Percentiles rank a stretch among this genome's conserved stretches.
Evolutionary conservation across 345 rosid genomes (phyloP).

Genomic region (Tarenaya hassleriana): DNA sequence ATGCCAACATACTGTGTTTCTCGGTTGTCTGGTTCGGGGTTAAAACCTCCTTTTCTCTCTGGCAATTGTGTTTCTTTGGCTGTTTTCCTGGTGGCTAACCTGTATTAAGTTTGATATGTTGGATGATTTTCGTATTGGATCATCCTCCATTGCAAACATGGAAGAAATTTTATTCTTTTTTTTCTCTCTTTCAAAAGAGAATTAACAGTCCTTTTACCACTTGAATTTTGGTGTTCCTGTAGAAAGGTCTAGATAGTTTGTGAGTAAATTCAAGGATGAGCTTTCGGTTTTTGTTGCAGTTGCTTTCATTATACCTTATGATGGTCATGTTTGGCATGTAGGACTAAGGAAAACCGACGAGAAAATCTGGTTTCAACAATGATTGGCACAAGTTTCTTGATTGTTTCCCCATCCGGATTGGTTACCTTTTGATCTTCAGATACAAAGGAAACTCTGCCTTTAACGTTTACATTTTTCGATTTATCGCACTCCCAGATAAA

Average conservation of each 20-base stretch:
- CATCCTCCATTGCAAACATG: too few species aligned
- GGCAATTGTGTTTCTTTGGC: too few species aligned
- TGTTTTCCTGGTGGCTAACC: too few species aligned
- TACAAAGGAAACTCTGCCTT: constrained; percentile 78
- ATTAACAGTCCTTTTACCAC: background rate
- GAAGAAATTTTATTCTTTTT: too few species aligned
- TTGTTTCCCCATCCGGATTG: constrained; percentile 58
- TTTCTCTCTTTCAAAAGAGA: too few species aligned
- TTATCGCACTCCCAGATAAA: constrained; percentile 63
- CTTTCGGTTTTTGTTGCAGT: constrained; percentile 55
- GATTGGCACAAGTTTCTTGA: constrained; percentile 87
- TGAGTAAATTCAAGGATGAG: constrained; percentile 69
- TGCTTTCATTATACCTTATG: constrained; percentile 70
- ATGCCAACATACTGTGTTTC: too few species aligned
- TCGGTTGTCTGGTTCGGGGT: too few species aligned
- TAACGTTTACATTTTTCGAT: constrained; percentile 65
- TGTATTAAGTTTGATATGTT: too few species aligned
- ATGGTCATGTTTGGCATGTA: constrained; percentile 64
- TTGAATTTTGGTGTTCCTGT: constrained; percentile 33
- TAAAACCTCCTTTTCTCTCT: too few species aligned
- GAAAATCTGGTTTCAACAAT: constrained; percentile 70
- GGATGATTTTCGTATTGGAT: too few species aligned
- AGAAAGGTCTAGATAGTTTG: constrained; percentile 82
- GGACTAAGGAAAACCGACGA: constrained; percentile 64
- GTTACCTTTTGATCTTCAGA: constrained; percentile 74